phyloP scores from a whole-genome alignment of 1,139 yeast genomes.

The Suhomyces bolitotheri region DNA sequence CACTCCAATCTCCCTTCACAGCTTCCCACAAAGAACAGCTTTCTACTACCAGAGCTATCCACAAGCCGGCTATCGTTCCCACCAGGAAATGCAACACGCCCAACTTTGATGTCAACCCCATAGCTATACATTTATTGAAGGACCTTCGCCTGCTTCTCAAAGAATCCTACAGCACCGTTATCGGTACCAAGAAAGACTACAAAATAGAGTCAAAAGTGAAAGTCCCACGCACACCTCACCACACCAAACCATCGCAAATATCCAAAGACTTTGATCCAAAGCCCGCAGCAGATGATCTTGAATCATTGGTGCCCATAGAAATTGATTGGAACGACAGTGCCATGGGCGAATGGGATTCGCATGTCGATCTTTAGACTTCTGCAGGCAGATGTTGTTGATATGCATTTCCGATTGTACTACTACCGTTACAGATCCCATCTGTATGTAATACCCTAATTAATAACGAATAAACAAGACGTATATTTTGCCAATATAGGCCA shows the following conservation, averaged over 20 bases:
- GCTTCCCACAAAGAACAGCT: neutral
- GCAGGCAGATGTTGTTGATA: constrained; percentile 9
- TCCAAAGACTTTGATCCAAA: too few relatives aligned
- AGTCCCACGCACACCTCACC: neutral
- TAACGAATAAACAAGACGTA: too few relatives aligned
- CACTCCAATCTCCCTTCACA: constrained; percentile 6
- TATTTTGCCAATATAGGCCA: too few relatives aligned
- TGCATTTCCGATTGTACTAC: constrained; percentile 1
- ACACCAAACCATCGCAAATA: too few relatives aligned
- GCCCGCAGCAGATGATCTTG: too few relatives aligned
- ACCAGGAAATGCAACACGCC: too few relatives aligned
- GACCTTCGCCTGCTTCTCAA: constrained; percentile 6
- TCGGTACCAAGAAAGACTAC: neutral
- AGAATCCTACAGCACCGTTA: constrained; percentile 6
- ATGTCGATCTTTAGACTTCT: constrained; percentile 9
- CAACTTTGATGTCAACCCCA: too few relatives aligned
- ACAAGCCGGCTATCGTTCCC: too few relatives aligned
- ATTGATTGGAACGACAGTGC: constrained; percentile 7
- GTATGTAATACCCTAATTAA: constrained; percentile 5
- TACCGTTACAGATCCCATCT: constrained; percentile 1
- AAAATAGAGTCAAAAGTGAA: neutral
- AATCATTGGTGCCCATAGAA: constrained; percentile 11
- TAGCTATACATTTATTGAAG: constrained; percentile 3
- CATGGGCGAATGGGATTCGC: constrained; percentile 8
- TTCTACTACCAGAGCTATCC: neutral